These are phyloP conservation scores for Angophora floribunda DNA, from an alignment of 345 rosid species.

Conservation along the genomic window DNA sequence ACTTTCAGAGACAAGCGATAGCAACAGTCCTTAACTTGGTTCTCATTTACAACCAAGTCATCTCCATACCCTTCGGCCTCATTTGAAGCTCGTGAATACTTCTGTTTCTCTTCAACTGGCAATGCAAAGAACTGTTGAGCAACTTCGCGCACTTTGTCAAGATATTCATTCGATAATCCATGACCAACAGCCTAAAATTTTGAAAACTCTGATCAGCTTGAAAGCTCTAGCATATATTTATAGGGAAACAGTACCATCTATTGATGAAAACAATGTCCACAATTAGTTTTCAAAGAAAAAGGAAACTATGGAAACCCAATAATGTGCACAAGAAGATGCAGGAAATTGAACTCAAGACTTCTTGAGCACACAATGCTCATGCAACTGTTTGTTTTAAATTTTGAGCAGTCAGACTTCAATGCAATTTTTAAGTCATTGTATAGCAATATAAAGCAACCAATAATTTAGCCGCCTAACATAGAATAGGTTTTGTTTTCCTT, in stretches of 20 bases:
- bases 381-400: neutral
- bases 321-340: neutral
- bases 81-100: slow-evolving; percentile 18
- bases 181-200: slow-evolving; percentile 27
- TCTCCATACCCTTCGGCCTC: slow-evolving; percentile 41
- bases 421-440: neutral
- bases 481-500: neutral
- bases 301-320: neutral
- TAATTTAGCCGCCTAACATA: neutral
- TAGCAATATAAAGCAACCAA: neutral
- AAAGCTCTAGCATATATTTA: neutral
- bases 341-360: neutral
- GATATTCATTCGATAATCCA: slow-evolving; percentile 29
- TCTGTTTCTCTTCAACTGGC: slow-evolving; percentile 32
- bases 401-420: neutral
- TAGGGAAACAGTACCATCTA: too few relatives aligned
- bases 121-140: slow-evolving; percentile 30
- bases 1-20: slow-evolving; percentile 32
- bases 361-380: neutral
- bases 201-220: neutral
- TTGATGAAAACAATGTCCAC: neutral
- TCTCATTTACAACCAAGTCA: slow-evolving; percentile 29
- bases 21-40: slow-evolving; percentile 39
- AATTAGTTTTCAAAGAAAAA: neutral
- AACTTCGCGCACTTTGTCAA: slow-evolving; percentile 30